A percentile compares a stretch with the other conserved stretches of the same genome.
Conservation (phyloP, 305 asterid genomes). For the Vinca major region DNA sequence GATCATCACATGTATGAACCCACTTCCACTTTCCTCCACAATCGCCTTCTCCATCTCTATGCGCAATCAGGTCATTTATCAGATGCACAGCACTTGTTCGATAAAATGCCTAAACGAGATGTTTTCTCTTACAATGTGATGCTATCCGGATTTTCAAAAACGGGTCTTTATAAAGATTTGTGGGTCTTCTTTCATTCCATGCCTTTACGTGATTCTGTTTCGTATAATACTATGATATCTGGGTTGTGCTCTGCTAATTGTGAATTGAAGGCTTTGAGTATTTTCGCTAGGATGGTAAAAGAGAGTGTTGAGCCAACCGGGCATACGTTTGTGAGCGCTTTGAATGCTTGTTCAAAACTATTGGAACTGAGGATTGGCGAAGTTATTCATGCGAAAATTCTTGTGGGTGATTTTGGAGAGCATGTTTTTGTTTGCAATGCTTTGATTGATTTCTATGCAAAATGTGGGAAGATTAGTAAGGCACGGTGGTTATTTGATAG, state of each 20-base stretch:
- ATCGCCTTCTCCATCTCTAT: constrained; percentile 11
- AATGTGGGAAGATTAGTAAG: constrained; percentile 8
- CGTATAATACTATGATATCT: constrained; percentile 16
- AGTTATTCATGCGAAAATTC: constrained; percentile 11
- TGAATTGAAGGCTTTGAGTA: constrained; percentile 10
- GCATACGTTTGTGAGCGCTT: constrained; percentile 12
- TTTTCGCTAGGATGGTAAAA: constrained; percentile 11
- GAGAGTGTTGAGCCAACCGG: constrained; percentile 12
- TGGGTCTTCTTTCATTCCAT: constrained; percentile 14
- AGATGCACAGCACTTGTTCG: constrained; percentile 13
- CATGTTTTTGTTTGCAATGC: constrained; percentile 14
- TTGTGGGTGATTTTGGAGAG: neutral
- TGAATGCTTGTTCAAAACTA: constrained; percentile 12
- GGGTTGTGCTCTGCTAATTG: constrained; percentile 8
- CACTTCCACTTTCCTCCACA: constrained; percentile 9
- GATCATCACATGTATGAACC: constrained; percentile 11
- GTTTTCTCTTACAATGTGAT: constrained; percentile 16
- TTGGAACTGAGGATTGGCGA: constrained; percentile 11
- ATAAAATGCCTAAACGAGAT: constrained; percentile 13
- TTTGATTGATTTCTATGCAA: constrained; percentile 16
- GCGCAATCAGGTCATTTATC: constrained; percentile 4
- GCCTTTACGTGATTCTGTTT: constrained; percentile 17
- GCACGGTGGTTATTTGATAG: constrained; percentile 10
- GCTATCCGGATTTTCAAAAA: constrained; percentile 14
- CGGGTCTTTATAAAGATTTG: constrained; percentile 5